These are phyloP conservation scores for Fraxinus platypoda DNA, from an alignment of 305 asterid species.

Conservation along the genomic window DNA sequence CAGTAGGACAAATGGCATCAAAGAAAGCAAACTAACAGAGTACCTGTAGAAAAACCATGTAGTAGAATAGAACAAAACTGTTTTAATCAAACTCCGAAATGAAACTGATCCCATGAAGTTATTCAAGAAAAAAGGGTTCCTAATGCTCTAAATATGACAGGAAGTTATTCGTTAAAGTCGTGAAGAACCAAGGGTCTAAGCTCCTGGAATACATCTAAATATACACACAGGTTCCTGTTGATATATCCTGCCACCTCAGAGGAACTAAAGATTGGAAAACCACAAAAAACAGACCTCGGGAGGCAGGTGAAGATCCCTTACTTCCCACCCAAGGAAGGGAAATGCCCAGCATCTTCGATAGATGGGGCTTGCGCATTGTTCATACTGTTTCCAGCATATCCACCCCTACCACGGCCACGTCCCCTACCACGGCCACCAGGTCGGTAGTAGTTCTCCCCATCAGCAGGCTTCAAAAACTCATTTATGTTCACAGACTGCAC, in stretches of 20 bases:
- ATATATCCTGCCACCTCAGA: conserved; percentile 14
- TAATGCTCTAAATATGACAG: conserved; percentile 23
- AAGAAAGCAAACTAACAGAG: background rate
- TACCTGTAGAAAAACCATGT: background rate
- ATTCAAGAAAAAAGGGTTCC: conserved; percentile 17
- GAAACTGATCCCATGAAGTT: conserved; percentile 40
- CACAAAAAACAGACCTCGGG: background rate
- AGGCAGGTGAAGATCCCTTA: conserved; percentile 24
- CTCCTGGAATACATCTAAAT: conserved; percentile 47
- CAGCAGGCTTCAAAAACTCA: conserved; percentile 68
- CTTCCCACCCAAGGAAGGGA: conserved; percentile 61
- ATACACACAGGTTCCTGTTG: conserved; percentile 28
- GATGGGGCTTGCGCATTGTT: conserved; percentile 40
- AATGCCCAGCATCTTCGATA: conserved; percentile 51
- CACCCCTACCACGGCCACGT: conserved; percentile 55
- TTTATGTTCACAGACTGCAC: conserved; percentile 61
- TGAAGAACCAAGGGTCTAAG: conserved; percentile 26
- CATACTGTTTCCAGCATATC: conserved; percentile 35
- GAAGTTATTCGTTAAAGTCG: conserved; percentile 33
- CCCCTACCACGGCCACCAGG: conserved; percentile 67
- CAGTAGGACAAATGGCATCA: background rate
- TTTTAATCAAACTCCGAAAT: conserved; percentile 28
- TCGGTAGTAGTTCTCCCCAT: conserved; percentile 49
- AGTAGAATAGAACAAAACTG: conserved; percentile 34
- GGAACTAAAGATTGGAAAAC: background rate